Percentiles rank a stretch among this genome's conserved stretches.
phyloP scores from a whole-genome alignment of 768 basidiomycete species.

The Lentinula sp. region DNA sequence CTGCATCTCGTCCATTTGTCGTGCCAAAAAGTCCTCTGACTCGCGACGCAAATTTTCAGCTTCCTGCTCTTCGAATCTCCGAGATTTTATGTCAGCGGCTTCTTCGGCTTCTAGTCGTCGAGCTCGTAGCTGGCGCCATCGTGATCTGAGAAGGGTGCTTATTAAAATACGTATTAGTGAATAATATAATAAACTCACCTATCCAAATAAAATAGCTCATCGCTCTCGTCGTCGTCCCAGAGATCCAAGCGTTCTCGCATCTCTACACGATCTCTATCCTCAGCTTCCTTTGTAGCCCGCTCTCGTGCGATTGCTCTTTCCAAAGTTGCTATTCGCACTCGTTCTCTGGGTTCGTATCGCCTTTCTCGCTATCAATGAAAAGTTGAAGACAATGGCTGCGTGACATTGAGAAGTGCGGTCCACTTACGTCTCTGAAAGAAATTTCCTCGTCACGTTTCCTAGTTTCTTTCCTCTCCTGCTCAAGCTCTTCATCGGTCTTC shows the following conservation, averaged over 20 bases:
- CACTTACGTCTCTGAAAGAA: conserved; percentile 80
- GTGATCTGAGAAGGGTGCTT: conserved; percentile 37
- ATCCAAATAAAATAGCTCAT: conserved; percentile 90
- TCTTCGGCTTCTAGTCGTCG: conserved; percentile 73
- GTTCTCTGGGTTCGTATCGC: conserved; percentile 88
- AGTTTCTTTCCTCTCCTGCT: conserved; percentile 72
- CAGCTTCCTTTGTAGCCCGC: conserved; percentile 63
- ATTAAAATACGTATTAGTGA: not conserved
- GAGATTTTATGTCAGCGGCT: conserved; percentile 77
- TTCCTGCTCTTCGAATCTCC: conserved; percentile 79
- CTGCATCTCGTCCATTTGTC: conserved; percentile 95
- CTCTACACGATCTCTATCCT: conserved; percentile 75
- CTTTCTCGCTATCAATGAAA: conserved; percentile 67
- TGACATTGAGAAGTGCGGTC: not conserved
- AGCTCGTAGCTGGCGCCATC: conserved; percentile 79
- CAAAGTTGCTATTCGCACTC: conserved; percentile 68
- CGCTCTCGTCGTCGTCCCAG: conserved; percentile 91
- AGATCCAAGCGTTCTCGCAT: conserved; percentile 78
- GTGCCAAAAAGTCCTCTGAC: conserved; percentile 89
- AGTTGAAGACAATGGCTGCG: not conserved
- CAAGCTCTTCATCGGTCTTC: conserved; percentile 87
- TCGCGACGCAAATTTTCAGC: conserved; percentile 82
- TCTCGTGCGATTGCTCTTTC: conserved; percentile 76
- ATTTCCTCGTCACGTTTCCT: conserved; percentile 75
- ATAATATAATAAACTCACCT: conserved; percentile 43